Evolutionary conservation across 2,329 filamentous ascomycete genomes (phyloP).

Genomic region (Aureobasidium sp.): DNA sequence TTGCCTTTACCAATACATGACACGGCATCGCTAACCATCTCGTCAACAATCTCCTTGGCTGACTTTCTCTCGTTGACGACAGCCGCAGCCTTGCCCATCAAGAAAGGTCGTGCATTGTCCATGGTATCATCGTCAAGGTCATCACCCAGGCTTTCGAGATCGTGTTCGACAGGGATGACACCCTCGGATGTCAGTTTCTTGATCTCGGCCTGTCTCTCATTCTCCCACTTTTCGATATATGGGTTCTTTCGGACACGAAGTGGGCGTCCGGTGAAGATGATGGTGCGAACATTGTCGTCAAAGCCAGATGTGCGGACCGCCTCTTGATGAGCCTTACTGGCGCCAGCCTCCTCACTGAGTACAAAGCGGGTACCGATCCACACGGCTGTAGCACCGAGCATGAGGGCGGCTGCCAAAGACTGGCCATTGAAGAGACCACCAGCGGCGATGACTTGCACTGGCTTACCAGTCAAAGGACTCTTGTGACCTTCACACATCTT

Average conservation of each 20-base stretch:
- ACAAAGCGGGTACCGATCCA: conserved; percentile 98
- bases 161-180: conserved; percentile 84
- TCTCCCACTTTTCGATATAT: conserved; percentile 95
- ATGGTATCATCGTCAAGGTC: conserved; percentile 69
- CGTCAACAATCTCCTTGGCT: conserved; percentile 87
- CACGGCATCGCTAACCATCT: conserved; percentile 73
- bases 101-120: conserved; percentile 80
- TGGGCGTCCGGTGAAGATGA: conserved; percentile 97
- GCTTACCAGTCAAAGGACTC: conserved; percentile 75
- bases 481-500: conserved; percentile 71
- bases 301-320: conserved; percentile 84
- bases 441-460: conserved; percentile 86
- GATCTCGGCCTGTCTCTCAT: conserved; percentile 81
- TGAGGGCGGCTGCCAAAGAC: conserved; percentile 78
- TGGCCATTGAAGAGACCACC: conserved; percentile 92
- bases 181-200: conserved; percentile 85
- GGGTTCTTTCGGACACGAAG: conserved; percentile 87
- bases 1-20: conserved; percentile 23
- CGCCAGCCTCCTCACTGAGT: conserved; percentile 86
- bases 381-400: conserved; percentile 84
- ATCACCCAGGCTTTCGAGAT: conserved; percentile 71
- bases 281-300: conserved; percentile 92
- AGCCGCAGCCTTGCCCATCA: conserved; percentile 96
- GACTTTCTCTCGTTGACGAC: conserved; percentile 88
- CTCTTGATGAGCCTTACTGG: conserved; percentile 88